These are phyloP conservation scores for Mucor mucedo DNA, from an alignment of 371 early-diverging fungal genomes.

Conservation along the genomic window DNA sequence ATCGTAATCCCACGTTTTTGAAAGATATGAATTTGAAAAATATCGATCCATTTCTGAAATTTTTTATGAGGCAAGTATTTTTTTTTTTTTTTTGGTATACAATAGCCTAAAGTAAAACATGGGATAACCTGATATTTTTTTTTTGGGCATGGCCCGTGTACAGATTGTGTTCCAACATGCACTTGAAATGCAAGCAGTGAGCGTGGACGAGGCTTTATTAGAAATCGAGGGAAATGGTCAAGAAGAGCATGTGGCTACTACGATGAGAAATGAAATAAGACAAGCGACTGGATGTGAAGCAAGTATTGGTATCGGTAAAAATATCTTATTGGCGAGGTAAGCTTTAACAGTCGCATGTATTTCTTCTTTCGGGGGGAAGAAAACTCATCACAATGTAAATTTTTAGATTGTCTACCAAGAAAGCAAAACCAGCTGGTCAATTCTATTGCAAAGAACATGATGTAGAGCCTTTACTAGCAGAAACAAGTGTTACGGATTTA, in stretches of 20 bases:
- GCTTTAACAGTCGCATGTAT: neutral
- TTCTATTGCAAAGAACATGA: constrained; percentile 44
- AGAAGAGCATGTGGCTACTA: constrained; percentile 36
- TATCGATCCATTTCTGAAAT: constrained; percentile 71
- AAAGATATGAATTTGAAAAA: constrained; percentile 77
- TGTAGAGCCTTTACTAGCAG: constrained; percentile 47
- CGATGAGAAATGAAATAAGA: constrained; percentile 47
- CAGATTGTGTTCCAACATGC: constrained; percentile 65
- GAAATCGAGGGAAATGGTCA: constrained; percentile 62
- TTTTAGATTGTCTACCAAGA: constrained; percentile 68
- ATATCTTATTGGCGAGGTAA: constrained; percentile 74
- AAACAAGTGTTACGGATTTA: constrained; percentile 43
- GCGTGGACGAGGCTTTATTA: constrained; percentile 79
- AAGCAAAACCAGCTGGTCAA: constrained; percentile 85
- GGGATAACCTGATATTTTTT: no score
- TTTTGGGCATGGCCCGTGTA: no score
- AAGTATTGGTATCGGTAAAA: constrained; percentile 79
- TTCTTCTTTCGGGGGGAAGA: neutral
- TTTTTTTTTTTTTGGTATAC: no score
- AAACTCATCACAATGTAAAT: no score
- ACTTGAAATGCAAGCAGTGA: constrained; percentile 79
- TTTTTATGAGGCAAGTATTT: constrained; percentile 59
- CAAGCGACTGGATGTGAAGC: constrained; percentile 68
- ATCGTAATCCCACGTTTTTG: neutral
- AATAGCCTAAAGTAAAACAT: neutral